Evolutionary conservation across 768 basidiomycete species (phyloP).

Genomic region (Phanerochaete sordida): DNA sequence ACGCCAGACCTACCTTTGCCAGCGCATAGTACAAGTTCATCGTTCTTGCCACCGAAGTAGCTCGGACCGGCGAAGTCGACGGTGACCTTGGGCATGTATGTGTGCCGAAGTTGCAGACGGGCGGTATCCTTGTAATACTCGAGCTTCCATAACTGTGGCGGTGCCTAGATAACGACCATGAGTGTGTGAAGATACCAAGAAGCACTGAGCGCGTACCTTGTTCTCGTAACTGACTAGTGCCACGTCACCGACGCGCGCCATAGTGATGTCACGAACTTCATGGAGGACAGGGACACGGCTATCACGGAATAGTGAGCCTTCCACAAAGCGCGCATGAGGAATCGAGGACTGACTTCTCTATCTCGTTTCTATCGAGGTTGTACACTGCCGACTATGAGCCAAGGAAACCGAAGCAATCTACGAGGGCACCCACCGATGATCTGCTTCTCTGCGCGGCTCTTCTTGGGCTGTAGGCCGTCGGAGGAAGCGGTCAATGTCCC

Average conservation of each 20-base stretch:
- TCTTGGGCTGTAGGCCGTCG: constrained; percentile 62
- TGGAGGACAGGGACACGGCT: constrained; percentile 74
- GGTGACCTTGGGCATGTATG: constrained; percentile 63
- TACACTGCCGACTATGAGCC: constrained; percentile 43
- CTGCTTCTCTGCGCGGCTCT: constrained; percentile 69
- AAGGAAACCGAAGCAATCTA: background rate
- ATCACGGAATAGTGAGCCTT: background rate
- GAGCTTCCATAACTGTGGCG: constrained; percentile 78
- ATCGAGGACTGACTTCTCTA: constrained; percentile 59
- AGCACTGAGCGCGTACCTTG: constrained; percentile 39
- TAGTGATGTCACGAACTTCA: constrained; percentile 67
- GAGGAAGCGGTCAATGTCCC: constrained; percentile 64
- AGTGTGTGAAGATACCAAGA: background rate
- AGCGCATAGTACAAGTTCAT: constrained; percentile 75
- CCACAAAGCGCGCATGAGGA: background rate
- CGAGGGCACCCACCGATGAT: constrained; percentile 50
- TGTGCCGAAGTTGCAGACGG: constrained; percentile 51
- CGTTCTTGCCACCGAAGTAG: constrained; percentile 78
- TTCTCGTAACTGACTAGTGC: constrained; percentile 74
- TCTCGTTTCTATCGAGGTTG: constrained; percentile 58
- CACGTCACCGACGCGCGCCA: constrained; percentile 55
- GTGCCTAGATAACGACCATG: constrained; percentile 38
- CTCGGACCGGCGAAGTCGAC: constrained; percentile 80
- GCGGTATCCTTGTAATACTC: constrained; percentile 52
- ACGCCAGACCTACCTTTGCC: constrained; percentile 58